phyloP scores from a whole-genome alignment of 208 protist species.

The Crithidia fasciculata region DNA sequence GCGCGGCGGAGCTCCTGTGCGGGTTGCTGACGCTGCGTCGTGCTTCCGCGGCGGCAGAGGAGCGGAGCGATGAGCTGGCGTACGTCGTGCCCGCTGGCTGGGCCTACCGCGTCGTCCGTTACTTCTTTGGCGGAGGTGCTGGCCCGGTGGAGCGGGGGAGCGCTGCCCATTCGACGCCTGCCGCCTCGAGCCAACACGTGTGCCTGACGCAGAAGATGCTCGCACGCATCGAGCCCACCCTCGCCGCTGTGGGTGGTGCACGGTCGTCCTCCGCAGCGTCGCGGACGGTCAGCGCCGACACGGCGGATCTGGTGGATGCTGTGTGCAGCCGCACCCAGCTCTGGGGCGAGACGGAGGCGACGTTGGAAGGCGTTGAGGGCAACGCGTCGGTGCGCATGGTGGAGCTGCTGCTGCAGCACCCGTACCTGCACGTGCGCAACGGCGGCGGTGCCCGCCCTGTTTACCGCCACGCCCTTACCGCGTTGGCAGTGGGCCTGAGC shows the following conservation, averaged over 20 bases:
- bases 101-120: conserved; percentile 38
- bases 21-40: conserved; percentile 42
- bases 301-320: conserved; percentile 60
- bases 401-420: conserved; percentile 59
- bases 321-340: conserved; percentile 53
- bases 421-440: conserved; percentile 62
- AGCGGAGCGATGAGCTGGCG: conserved; percentile 9
- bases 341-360: conserved; percentile 9
- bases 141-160: conserved; percentile 6
- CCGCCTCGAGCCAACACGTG: conserved; percentile 23
- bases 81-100: conserved; percentile 40
- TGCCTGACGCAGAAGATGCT: conserved; percentile 32
- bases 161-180: background rate
- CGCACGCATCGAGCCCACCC: conserved; percentile 22
- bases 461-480: conserved; percentile 68
- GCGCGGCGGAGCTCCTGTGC: conserved; percentile 62
- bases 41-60: conserved; percentile 5
- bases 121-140: conserved; percentile 42
- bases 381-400: conserved; percentile 57
- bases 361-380: conserved; percentile 6
- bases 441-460: conserved; percentile 43
- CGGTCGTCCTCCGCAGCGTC: background rate
- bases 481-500: conserved; percentile 61
- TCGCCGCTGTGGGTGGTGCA: background rate
- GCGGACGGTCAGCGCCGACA: conserved; percentile 23